Percentiles rank a stretch among this genome's conserved stretches.
phyloP scores from a whole-genome alignment of 331 rosid species.

The Arachis monticola region DNA sequence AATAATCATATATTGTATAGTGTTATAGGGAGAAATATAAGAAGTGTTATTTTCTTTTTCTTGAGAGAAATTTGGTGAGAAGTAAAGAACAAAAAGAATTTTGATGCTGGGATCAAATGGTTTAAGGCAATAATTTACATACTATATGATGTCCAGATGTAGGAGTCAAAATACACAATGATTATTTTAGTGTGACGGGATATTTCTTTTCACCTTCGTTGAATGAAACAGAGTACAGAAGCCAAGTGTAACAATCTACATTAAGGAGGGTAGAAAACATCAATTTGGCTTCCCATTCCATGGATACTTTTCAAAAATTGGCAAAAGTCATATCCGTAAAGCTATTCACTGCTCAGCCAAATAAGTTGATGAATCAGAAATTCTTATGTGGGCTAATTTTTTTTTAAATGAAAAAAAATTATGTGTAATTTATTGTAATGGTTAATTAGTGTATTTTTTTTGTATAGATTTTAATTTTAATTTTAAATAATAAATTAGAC shows the following conservation, averaged over 20 bases:
- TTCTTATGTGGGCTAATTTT: no score
- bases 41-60: no score
- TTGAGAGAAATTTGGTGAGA: not conserved
- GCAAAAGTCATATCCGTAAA: not conserved
- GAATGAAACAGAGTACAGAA: conserved; percentile 9
- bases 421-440: no score
- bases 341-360: not conserved
- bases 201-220: conserved; percentile 26
- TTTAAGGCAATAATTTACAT: not conserved
- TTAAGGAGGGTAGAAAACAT: not conserved
- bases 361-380: not conserved
- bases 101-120: not conserved
- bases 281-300: conserved; percentile 1
- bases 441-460: no score
- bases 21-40: not conserved
- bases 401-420: no score
- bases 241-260: not conserved
- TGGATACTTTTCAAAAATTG: not conserved
- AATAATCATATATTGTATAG: not conserved
- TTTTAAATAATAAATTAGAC: no score
- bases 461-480: no score
- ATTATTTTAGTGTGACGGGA: not conserved
- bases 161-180: not conserved
- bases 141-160: not conserved
- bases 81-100: conserved; percentile 11